Conservation (phyloP, 148 eudicot species). For the Rhododendron kiyosumense region DNA sequence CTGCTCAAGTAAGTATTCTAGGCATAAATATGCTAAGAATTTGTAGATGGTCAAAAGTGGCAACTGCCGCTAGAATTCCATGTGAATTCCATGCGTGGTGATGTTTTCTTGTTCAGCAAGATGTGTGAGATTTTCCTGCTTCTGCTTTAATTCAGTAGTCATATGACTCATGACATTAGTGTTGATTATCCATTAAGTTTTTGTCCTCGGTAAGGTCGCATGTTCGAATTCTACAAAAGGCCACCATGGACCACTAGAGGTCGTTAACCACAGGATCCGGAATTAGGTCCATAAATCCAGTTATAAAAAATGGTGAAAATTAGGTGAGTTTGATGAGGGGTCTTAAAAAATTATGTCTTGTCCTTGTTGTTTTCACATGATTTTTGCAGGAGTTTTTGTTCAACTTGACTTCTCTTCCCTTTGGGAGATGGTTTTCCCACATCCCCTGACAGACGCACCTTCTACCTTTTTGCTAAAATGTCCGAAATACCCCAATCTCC, state of each 20-base stretch:
- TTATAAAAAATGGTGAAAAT: neutral
- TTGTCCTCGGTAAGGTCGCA: too few relatives aligned
- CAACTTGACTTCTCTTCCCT: neutral
- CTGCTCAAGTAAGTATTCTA: neutral
- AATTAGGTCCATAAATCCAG: neutral
- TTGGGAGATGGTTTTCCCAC: too few relatives aligned
- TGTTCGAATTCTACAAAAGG: too few relatives aligned
- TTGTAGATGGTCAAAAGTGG: slow-evolving; percentile 3
- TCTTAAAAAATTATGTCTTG: neutral
- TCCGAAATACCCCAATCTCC: too few relatives aligned
- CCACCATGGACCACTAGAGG: too few relatives aligned
- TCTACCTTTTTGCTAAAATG: too few relatives aligned
- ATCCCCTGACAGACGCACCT: too few relatives aligned
- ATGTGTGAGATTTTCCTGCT: neutral
- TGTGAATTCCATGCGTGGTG: neutral
- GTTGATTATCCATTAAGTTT: too few relatives aligned
- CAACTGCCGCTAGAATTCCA: neutral
- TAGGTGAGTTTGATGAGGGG: neutral
- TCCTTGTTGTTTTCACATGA: neutral
- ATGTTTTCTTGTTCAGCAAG: slow-evolving; percentile 6
- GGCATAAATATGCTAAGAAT: neutral
- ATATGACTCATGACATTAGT: neutral
- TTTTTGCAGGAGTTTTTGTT: neutral
- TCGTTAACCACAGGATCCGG: too few relatives aligned
- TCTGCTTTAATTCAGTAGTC: neutral